Evolutionary conservation across 2,329 filamentous ascomycete species (phyloP), one percentile per base, ranked within the genome.

Genomic region (Trichothecium roseum): DNA sequence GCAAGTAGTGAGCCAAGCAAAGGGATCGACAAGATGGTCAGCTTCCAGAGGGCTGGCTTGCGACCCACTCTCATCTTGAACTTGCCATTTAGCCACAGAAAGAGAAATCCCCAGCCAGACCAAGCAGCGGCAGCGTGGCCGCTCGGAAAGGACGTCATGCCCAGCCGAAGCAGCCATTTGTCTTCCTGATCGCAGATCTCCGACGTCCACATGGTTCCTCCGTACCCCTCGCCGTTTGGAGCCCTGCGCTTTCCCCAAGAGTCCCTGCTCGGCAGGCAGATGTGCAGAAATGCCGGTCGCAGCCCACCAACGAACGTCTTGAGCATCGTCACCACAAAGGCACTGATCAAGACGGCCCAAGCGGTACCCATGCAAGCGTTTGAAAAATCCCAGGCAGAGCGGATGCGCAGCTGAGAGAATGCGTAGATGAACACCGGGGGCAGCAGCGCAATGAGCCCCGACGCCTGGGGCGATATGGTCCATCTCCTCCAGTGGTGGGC

Each of bases 81-180:
- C 62, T 86, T 86, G 32, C 78, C 81, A 54, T 86, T 86, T 30
- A 87, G 70, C 59, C 85, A 87, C 2, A 86, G 63, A 45, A 69
- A 80, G 3, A 86, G 59, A 50, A 73, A 86, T 16, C 83, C 67
- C 45, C 84, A 81, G 5, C 79, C 80, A 0, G 77, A 78, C 39
- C 84, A 85, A 0, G 79, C 80, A 1, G 81, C 81, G 0, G 81
- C 83, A 5, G 78, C 77, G 55, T 87, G 82, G 1, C 83, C 83
- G 2, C 74, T 81, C 0, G 82, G 82, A 55, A 87, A 79, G 0
- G 74, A 79, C 50, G 84, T 77, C 0, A 86, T 65, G 2, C 68
- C 67, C 51, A 85, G 80, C 50, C 84, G 69, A 56, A 85, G 82
- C 47, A 78, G 57, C 8, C 69, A 59, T 14, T 56, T 46, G 47